phyloP scores from a whole-genome alignment of 1,139 yeast genomes.

The Pichia kudriavzevii region DNA sequence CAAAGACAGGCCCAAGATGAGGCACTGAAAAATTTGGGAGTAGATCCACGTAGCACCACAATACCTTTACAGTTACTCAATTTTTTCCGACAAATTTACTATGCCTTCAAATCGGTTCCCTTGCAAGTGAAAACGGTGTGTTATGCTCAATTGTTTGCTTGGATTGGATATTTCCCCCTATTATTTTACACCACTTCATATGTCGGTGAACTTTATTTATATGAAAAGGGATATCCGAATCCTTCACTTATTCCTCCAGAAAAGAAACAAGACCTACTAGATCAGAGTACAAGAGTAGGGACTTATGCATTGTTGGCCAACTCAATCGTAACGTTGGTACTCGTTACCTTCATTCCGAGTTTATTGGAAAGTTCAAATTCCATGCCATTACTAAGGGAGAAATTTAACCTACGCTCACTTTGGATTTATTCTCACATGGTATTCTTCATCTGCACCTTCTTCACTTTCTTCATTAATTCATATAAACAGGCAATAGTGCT shows the following conservation, averaged over 20 bases:
- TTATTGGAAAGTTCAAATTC: constrained; percentile 22
- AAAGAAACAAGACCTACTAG: constrained; percentile 26
- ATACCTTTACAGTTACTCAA: constrained; percentile 23
- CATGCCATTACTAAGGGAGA: constrained; percentile 11
- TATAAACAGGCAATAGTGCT: constrained; percentile 33
- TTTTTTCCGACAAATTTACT: constrained; percentile 31
- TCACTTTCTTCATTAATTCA: constrained; percentile 34
- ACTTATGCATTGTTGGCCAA: constrained; percentile 36
- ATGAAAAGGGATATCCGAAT: constrained; percentile 28
- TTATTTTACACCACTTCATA: constrained; percentile 43
- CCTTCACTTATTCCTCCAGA: constrained; percentile 38
- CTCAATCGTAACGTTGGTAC: constrained; percentile 34
- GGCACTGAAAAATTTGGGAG: constrained; percentile 29
- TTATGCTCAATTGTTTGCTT: constrained; percentile 41
- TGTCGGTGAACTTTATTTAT: constrained; percentile 39
- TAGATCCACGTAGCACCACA: constrained; percentile 23
- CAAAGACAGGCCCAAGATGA: constrained; percentile 29
- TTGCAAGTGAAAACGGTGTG: constrained; percentile 38
- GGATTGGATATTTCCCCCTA: constrained; percentile 47
- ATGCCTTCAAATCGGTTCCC: constrained; percentile 34
- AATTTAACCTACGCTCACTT: constrained; percentile 25
- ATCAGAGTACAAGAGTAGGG: constrained; percentile 38
- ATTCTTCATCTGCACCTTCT: constrained; percentile 34
- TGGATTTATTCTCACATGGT: constrained; percentile 38
- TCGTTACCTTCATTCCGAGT: constrained; percentile 34